phyloP scores from a whole-genome alignment of 768 basidiomycete species.

The Ramaria rubella region DNA sequence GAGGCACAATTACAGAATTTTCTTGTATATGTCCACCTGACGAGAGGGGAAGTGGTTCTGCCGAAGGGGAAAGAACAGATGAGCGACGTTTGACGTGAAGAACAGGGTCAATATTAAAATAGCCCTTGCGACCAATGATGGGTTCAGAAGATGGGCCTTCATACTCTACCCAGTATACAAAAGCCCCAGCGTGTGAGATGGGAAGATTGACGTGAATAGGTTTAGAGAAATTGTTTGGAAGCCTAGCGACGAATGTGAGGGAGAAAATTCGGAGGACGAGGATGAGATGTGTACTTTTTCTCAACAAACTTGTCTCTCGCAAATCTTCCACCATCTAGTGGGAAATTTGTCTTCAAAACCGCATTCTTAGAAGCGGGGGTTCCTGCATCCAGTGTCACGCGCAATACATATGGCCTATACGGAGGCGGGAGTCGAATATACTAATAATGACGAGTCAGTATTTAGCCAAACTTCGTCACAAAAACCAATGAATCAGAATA shows the following conservation, averaged over 20 bases:
- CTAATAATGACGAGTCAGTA: slow-evolving; percentile 33
- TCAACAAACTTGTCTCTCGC: slow-evolving; percentile 67
- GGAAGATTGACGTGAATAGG: slow-evolving; percentile 92
- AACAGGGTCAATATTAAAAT: slow-evolving; percentile 94
- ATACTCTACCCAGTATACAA: slow-evolving; percentile 93
- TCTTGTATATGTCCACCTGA: slow-evolving; percentile 42
- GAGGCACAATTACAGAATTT: slow-evolving; percentile 60
- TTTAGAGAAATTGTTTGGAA: slow-evolving; percentile 82
- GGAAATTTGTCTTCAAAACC: slow-evolving; percentile 94
- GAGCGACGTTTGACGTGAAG: slow-evolving; percentile 70
- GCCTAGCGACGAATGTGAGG: slow-evolving; percentile 35
- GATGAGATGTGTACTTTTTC: slow-evolving; percentile 52
- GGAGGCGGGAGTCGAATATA: slow-evolving; percentile 96
- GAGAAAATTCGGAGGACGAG: not conserved
- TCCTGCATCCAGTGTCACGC: slow-evolving; percentile 88
- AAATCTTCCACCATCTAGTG: slow-evolving; percentile 86
- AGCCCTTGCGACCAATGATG: slow-evolving; percentile 79
- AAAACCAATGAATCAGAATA: not conserved
- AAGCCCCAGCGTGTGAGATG: slow-evolving; percentile 94
- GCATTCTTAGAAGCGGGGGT: slow-evolving; percentile 88
- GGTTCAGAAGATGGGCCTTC: slow-evolving; percentile 55
- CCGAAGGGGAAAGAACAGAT: slow-evolving; percentile 57
- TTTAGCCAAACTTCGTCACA: not conserved
- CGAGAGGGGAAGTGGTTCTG: slow-evolving; percentile 43
- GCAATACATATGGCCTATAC: slow-evolving; percentile 78